Base-by-base conservation (phyloP, 495 filamentous ascomycete genomes). In the Acidiella bohemica region DNA sequence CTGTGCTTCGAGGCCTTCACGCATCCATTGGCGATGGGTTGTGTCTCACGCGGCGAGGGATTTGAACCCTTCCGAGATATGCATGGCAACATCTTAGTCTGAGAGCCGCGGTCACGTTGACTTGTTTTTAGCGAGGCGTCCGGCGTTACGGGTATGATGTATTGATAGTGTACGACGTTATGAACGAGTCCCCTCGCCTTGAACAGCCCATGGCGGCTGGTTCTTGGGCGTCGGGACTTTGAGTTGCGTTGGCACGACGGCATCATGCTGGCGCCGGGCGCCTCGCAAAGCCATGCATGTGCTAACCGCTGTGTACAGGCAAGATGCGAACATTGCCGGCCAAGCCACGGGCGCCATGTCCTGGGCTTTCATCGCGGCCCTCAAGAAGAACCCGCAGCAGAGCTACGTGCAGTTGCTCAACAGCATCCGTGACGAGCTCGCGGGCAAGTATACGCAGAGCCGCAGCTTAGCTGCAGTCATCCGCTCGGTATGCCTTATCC, bases 341-440 rank as follows among this genome's bases (percentile, higher is more conserved):
- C 75, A 95, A 56, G 90, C 90, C 13, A 95, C 90, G 1, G 90
- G 90, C 25, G 90, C 90, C 57, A 95, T 97, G 88, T 93, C 84
- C 5, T 95, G 84, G 76, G 90, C 90, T 5, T 97, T 97, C 59
- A 87, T 97, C 58, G 78, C 69, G 4, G 81, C 86, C 27, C 71
- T 97, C 38, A 87, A 88, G 68, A 93, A 94, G 71, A 93, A 93
- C 52, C 90, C 90, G 2, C 84, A 95, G 58, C 90, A 96, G 69
- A 93, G 86, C 65, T 96, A 96, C 55, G 83, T 96, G 39, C 82
- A 93, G 61, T 62, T 97, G 45, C 70, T 97, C 45, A 95, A 92
- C 66, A 93, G 75, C 62, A 95, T 97, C 55, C 80, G 90, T 27
- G 85, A 93, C 39, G 90, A 94, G 60, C 66, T 97, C 47, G 66